A percentile compares a stretch with the other conserved stretches of the same genome.
phyloP scores from a whole-genome alignment of 768 basidiomycete genomes.

The Amanita rimosa region DNA sequence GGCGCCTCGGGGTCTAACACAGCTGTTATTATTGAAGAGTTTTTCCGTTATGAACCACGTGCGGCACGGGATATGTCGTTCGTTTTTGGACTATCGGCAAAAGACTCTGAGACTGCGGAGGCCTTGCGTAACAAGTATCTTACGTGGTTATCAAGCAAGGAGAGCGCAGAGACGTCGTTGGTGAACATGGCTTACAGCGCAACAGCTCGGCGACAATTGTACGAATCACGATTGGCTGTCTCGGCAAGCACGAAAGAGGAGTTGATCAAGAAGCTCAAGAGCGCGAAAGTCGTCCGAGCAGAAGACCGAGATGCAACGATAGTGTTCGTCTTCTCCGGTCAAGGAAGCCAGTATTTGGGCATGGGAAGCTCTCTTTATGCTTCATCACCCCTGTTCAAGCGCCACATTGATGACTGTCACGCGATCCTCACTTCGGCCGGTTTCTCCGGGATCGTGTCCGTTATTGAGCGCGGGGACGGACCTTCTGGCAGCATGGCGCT shows the following conservation, averaged over 20 bases:
- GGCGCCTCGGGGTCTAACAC: conserved; percentile 68
- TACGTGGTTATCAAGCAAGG: conserved; percentile 29
- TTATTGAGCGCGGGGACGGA: conserved; percentile 22
- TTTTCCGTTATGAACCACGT: neutral
- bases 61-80: conserved; percentile 14
- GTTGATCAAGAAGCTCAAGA: conserved; percentile 31
- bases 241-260: conserved; percentile 31
- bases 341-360: conserved; percentile 54
- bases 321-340: conserved; percentile 66
- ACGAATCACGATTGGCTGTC: conserved; percentile 40
- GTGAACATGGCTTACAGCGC: conserved; percentile 55
- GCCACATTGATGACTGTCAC: conserved; percentile 49
- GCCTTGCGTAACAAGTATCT: conserved; percentile 35
- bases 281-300: conserved; percentile 20
- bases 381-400: conserved; percentile 33
- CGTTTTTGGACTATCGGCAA: conserved; percentile 55
- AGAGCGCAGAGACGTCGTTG: conserved; percentile 16
- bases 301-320: conserved; percentile 20
- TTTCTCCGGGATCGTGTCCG: conserved; percentile 35
- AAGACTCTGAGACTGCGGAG: conserved; percentile 35
- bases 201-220: conserved; percentile 53
- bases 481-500: conserved; percentile 16
- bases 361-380: conserved; percentile 53
- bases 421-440: conserved; percentile 33
- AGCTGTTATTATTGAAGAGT: conserved; percentile 50